Base-by-base conservation (phyloP, 2,329 filamentous ascomycete species). In the Trichophaea hybrida region DNA sequence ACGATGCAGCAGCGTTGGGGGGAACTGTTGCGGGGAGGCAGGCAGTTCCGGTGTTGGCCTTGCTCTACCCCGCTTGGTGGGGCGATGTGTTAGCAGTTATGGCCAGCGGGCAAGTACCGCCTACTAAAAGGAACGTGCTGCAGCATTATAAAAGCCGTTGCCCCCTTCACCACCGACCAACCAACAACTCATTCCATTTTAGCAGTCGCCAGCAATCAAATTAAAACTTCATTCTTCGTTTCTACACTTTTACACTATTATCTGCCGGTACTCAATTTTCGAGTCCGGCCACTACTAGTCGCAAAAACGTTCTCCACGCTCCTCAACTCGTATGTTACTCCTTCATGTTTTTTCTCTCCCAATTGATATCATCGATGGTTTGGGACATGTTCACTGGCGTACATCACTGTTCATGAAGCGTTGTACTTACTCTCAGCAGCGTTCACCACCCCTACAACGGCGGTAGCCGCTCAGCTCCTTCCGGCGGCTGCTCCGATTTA, bases 231-330 rank as follows among this genome's bases (percentile, higher is more conserved):
- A 35, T 4, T 40, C 10, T 24, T 13, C 44, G 8, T 10, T 33
- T 54, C 13, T 40, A 31, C 33, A 13, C 15, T 32, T 24, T 24
- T 24, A 24, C 24, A 24, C 24, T 2, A 24, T 24, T 24, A 3
- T 24, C 55, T 56, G 60, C 61, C 55, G 55, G 48, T 55, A 62
- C 63, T 65, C 61, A 48, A 50, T 60, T 46, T 49, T 59, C 61
- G 63, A 65, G 64, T 64, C 61, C 58, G 69, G 67, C 72, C 71
- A 60, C 69, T 61, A 71, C 72, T 72, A 73, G 79, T 78, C 84
- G 85, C 80, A 88, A 95, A 87, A 77, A 95, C 88, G 90, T 96
- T 95, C 85, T 91, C 89, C 80, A 96, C 94, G 78, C 85, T 94
- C 70, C 85, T 96, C 69, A 93, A 93, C 82, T 95, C 89, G 90